phyloP scores from a whole-genome alignment of 2,329 filamentous ascomycete species.

The Ceratocystis ficicola region DNA sequence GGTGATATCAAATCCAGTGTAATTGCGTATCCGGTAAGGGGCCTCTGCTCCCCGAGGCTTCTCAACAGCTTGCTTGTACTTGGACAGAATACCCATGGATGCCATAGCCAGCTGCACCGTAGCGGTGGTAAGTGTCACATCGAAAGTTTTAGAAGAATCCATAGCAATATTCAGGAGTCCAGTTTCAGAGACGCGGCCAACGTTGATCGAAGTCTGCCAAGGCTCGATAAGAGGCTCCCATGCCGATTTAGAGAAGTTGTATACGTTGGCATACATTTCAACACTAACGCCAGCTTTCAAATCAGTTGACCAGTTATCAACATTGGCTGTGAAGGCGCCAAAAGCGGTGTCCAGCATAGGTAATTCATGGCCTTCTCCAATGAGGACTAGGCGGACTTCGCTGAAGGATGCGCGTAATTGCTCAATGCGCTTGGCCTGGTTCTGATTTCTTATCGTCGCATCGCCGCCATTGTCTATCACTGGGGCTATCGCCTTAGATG shows the following conservation, averaged over 20 bases:
- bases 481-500: neutral
- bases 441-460: neutral
- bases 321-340: conserved; percentile 73
- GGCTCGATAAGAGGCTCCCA: conserved; percentile 96
- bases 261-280: conserved; percentile 89
- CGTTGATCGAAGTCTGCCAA: conserved; percentile 86
- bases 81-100: conserved; percentile 77
- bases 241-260: conserved; percentile 97
- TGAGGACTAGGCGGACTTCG: conserved; percentile 81
- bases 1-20: conserved; percentile 83
- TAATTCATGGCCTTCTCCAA: conserved; percentile 90
- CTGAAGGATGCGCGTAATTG: conserved; percentile 77
- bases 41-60: conserved; percentile 87
- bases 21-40: conserved; percentile 86
- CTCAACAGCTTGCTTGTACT: conserved; percentile 72
- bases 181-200: conserved; percentile 63
- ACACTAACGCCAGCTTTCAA: conserved; percentile 82
- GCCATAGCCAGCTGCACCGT: conserved; percentile 90
- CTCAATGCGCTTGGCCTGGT: conserved; percentile 40
- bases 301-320: conserved; percentile 81
- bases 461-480: neutral
- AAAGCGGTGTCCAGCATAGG: conserved; percentile 89
- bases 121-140: conserved; percentile 83
- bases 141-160: conserved; percentile 78
- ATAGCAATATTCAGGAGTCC: conserved; percentile 73